Evolutionary conservation across 2,329 filamentous ascomycete genomes (phyloP), one percentile per base, ranked within the genome.

Genomic region (Remersonia thermophila): DNA sequence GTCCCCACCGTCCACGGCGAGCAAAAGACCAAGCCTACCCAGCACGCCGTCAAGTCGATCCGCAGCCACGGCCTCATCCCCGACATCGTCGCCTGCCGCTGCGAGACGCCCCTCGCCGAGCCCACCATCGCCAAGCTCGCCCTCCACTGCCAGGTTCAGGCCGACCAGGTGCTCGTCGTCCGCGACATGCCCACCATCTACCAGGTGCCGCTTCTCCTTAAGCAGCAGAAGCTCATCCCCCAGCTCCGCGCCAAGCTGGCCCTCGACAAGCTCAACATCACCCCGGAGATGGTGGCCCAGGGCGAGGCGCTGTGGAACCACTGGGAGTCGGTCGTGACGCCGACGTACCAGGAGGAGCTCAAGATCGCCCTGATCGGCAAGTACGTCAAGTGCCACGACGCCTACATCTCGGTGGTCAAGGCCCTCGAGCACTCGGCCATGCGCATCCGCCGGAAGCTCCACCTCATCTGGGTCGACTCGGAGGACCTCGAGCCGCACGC

Each of bases 11-110:
- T 58, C 7, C 45, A 70, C 39, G 70, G 71, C 29, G 71, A 96
- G 66, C 78, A 93, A 59, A 96, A 96, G 73, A 96, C 87, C 8
- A 96, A 96, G 65, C 91, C 91, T 0, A 98, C 91, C 0, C 91
- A 98, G 58, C 77, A 84, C 51, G 84, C 89, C 17, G 85, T 96
- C 51, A 80, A 80, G 54, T 76, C 82, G 50, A 78, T 87, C 43
- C 80, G 89, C 44, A 87, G 82, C 54, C 80, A 83, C 44, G 86
- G 86, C 54, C 61, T 84, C 37, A 73, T 68, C 40, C 80, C 79
- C 2, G 78, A 83, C 49, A 54, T 91, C 55, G 76, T 96, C 61
- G 91, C 89, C 11, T 96, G 91, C 56, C 83, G 91, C 36, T 96
- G 89, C 57, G 80, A 89, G 52, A 69, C 71, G 35, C 72, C 79